These are phyloP conservation scores for Cadophora luteo-olivacea DNA, from an alignment of 2,329 filamentous ascomycete species.

Conservation along the genomic window DNA sequence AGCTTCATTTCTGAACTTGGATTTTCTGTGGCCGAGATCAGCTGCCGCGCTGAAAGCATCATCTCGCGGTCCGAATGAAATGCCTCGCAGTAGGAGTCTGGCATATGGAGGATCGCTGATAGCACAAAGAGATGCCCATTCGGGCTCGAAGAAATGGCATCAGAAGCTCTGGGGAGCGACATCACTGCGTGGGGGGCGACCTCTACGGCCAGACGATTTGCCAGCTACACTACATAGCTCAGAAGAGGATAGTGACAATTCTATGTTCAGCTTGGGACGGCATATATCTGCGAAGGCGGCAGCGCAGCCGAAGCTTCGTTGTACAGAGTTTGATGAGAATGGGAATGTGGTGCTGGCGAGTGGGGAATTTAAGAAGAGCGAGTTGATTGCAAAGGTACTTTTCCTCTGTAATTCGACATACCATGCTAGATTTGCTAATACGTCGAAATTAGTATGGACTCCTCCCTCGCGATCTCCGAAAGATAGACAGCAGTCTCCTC, in stretches of 20 bases:
- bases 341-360: conserved; percentile 92
- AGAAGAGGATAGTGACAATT: conserved; percentile 64
- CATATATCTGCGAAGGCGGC: conserved; percentile 77
- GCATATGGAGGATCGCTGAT: conserved; percentile 24
- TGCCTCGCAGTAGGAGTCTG: conserved; percentile 20
- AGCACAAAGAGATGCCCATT: conserved; percentile 33
- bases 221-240: conserved; percentile 56
- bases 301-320: conserved; percentile 84
- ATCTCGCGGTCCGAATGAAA: neutral
- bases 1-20: conserved; percentile 38
- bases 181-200: conserved; percentile 38
- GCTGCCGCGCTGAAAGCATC: conserved; percentile 17
- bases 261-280: conserved; percentile 73
- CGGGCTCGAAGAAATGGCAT: conserved; percentile 36
- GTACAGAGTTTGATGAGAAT: conserved; percentile 92
- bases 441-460: conserved; percentile 74
- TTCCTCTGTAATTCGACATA: conserved; percentile 32
- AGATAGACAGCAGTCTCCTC: conserved; percentile 95
- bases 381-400: conserved; percentile 87
- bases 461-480: conserved; percentile 91
- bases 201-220: conserved; percentile 63
- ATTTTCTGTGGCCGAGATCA: conserved; percentile 38
- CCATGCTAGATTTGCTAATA: conserved; percentile 31
- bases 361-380: conserved; percentile 96
- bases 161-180: conserved; percentile 37